phyloP scores from a whole-genome alignment of 1,284 basidiomycete genomes.

The Rhodotorula sp. region DNA sequence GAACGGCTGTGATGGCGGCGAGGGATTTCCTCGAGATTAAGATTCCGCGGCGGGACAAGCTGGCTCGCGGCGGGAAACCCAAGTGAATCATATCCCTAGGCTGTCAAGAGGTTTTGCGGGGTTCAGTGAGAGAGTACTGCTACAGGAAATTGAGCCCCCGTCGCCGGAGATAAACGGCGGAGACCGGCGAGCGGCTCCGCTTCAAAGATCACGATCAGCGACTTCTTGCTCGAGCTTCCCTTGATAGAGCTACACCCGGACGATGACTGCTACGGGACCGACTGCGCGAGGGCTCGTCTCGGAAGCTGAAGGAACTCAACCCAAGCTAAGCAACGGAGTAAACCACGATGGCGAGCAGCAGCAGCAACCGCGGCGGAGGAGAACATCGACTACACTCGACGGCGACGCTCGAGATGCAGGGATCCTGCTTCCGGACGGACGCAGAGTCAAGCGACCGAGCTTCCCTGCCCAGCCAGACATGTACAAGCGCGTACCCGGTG shows the following conservation, averaged over 20 bases:
- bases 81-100: too few relatives aligned
- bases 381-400: too few relatives aligned
- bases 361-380: neutral
- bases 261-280: slow-evolving; percentile 2
- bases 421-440: slow-evolving; percentile 29
- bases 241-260: too few relatives aligned
- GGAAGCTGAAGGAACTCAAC: slow-evolving; percentile 21
- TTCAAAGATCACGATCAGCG: too few relatives aligned
- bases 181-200: too few relatives aligned
- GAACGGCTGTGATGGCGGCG: slow-evolving; percentile 58
- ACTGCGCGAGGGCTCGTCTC: slow-evolving; percentile 15
- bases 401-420: neutral
- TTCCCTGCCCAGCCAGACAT: slow-evolving; percentile 21
- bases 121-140: too few relatives aligned
- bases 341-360: neutral
- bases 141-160: too few relatives aligned
- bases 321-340: slow-evolving; percentile 3
- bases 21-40: slow-evolving; percentile 65
- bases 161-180: too few relatives aligned
- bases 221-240: too few relatives aligned
- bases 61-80: too few relatives aligned
- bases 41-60: slow-evolving; percentile 51
- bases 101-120: too few relatives aligned
- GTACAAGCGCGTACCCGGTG: slow-evolving; percentile 30
- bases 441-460: slow-evolving; percentile 12